phyloP scores from a whole-genome alignment of 805 yeast genomes.

The Wickerhamiella nectarea region DNA sequence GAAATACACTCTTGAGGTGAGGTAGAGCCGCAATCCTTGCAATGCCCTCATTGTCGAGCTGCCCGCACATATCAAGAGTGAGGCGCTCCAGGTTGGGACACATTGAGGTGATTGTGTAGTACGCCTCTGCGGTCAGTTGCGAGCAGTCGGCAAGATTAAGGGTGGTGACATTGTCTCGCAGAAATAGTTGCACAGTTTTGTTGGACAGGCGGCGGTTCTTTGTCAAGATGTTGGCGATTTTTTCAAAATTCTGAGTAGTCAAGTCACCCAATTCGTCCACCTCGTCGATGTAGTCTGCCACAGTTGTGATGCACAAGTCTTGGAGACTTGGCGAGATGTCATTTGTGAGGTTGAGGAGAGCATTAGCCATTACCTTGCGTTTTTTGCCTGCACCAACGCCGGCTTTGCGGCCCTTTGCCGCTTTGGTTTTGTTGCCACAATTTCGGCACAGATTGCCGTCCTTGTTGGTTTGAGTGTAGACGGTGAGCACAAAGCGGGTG shows the following conservation, averaged over 20 bases:
- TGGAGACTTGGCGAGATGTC: slow-evolving; percentile 55
- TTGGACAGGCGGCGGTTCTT: slow-evolving; percentile 70
- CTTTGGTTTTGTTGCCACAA: slow-evolving; percentile 37
- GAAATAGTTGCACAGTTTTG: slow-evolving; percentile 57
- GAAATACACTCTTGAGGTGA: slow-evolving; percentile 38
- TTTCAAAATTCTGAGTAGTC: slow-evolving; percentile 56
- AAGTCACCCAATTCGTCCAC: slow-evolving; percentile 81
- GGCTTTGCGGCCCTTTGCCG: slow-evolving; percentile 29
- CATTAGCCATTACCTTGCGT: slow-evolving; percentile 70
- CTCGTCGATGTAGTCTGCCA: slow-evolving; percentile 53
- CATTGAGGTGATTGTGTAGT: slow-evolving; percentile 55
- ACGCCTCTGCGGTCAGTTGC: slow-evolving; percentile 48
- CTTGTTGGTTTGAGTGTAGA: slow-evolving; percentile 35
- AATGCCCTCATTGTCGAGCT: slow-evolving; percentile 64
- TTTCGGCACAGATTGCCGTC: slow-evolving; percentile 47
- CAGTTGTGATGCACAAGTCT: slow-evolving; percentile 60
- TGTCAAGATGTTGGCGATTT: slow-evolving; percentile 62
- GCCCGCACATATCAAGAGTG: slow-evolving; percentile 85
- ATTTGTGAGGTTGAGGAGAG: slow-evolving; percentile 59
- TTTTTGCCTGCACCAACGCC: slow-evolving; percentile 52
- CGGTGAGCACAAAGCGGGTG: slow-evolving; percentile 43
- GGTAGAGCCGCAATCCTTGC: slow-evolving; percentile 45
- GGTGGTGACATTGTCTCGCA: slow-evolving; percentile 41
- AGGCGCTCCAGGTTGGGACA: slow-evolving; percentile 61
- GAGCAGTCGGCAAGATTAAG: slow-evolving; percentile 92